Evolutionary conservation across 2,329 filamentous ascomycete genomes (phyloP).

Genomic region (Hypoxylon sp.): DNA sequence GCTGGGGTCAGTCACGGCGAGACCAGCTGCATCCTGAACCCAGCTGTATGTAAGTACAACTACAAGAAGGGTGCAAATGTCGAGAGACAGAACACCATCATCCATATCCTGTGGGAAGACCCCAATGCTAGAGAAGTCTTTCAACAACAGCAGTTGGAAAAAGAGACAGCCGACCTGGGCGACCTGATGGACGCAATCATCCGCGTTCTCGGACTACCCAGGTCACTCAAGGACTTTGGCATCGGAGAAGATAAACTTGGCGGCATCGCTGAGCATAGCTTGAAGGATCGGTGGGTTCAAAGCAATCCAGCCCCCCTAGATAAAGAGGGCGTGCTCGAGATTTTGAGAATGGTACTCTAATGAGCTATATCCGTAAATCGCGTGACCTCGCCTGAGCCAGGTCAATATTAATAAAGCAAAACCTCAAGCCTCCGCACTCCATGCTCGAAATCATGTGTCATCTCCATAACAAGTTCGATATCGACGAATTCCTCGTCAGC

Average conservation of each 20-base stretch:
- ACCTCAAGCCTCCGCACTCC: conserved; percentile 10
- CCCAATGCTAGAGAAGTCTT: conserved; percentile 46
- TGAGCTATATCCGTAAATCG: conserved; percentile 23
- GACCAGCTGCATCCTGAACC: conserved; percentile 64
- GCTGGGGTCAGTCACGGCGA: conserved; percentile 67
- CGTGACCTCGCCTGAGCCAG: conserved; percentile 5
- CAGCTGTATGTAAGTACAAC: conserved; percentile 65
- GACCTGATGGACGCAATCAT: conserved; percentile 62
- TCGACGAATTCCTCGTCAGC: background rate
- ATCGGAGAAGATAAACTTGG: conserved; percentile 58
- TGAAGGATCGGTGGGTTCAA: conserved; percentile 58
- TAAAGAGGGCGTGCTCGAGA: conserved; percentile 59
- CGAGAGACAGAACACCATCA: conserved; percentile 52
- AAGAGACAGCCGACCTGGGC: conserved; percentile 53
- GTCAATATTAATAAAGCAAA: conserved; percentile 19
- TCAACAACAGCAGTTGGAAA: conserved; percentile 33
- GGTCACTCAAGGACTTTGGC: conserved; percentile 58
- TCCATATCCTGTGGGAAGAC: conserved; percentile 52
- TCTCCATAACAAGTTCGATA: conserved; percentile 4
- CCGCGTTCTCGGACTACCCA: conserved; percentile 60
- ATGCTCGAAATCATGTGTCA: conserved; percentile 20
- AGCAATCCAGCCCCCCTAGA: conserved; percentile 60
- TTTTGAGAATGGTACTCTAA: conserved; percentile 49
- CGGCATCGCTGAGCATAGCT: conserved; percentile 55
- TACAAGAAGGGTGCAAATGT: conserved; percentile 49